A percentile compares a stretch with the other conserved stretches of the same genome.
These are phyloP conservation scores for Moniliophthora roreri DNA, from an alignment of 1,284 basidiomycete species.

Conservation along the genomic window DNA sequence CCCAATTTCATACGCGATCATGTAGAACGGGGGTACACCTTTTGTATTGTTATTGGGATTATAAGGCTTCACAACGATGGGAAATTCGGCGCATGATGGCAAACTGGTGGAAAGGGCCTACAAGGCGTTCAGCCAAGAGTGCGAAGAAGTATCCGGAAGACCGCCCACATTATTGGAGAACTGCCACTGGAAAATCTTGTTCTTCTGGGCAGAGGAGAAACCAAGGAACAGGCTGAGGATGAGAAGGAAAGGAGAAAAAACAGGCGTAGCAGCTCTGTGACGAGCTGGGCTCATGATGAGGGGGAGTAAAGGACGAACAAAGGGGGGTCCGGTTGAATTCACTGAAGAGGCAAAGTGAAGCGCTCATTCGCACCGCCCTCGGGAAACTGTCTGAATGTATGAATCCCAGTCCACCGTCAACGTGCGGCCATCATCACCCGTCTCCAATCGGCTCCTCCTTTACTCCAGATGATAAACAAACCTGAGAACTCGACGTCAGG, in stretches of 20 bases:
- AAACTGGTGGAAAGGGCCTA: constrained; percentile 7
- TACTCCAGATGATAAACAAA: too few relatives aligned
- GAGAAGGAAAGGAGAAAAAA: neutral
- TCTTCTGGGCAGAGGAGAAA: constrained; percentile 1
- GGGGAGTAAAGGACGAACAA: too few relatives aligned
- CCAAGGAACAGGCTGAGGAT: neutral
- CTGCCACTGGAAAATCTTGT: constrained; percentile 17
- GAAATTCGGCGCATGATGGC: constrained; percentile 10
- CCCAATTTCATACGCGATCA: constrained; percentile 43
- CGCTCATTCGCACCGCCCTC: too few relatives aligned
- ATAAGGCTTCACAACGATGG: constrained; percentile 10
- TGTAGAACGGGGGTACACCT: constrained; percentile 47
- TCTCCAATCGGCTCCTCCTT: too few relatives aligned
- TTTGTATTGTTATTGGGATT: constrained; percentile 3
- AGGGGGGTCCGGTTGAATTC: too few relatives aligned
- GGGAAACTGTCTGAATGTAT: too few relatives aligned
- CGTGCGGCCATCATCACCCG: too few relatives aligned
- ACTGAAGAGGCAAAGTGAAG: too few relatives aligned
- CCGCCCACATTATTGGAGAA: constrained; percentile 14
- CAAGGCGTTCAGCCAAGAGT: neutral
- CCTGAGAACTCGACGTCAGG: too few relatives aligned
- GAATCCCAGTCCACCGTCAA: too few relatives aligned
- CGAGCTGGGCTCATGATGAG: too few relatives aligned
- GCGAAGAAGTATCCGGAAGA: neutral
- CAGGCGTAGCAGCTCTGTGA: too few relatives aligned